Evolutionary conservation across 495 filamentous ascomycete species (phyloP).

Genomic region (Podospora comata): DNA sequence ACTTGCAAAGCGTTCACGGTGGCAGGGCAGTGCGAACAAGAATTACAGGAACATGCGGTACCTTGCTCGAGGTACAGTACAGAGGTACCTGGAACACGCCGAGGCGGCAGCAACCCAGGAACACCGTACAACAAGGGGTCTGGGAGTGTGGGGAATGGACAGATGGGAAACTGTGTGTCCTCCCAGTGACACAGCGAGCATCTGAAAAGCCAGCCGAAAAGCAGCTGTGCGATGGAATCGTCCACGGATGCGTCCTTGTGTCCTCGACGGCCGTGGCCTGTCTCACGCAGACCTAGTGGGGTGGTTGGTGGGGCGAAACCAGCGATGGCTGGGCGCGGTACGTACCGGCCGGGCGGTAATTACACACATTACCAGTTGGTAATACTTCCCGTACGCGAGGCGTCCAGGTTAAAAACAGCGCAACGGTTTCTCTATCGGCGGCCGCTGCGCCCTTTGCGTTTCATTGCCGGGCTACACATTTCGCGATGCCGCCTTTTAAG

Average conservation of each 20-base stretch:
- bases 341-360: not conserved
- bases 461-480: slow-evolving; percentile 5
- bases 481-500: slow-evolving; percentile 4
- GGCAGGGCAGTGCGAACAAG: not conserved
- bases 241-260: not conserved
- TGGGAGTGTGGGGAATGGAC: not conserved
- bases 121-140: not conserved
- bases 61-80: not conserved
- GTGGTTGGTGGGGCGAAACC: not conserved
- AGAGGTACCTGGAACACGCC: not conserved
- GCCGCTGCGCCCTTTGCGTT: slow-evolving; percentile 9
- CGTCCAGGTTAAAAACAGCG: not conserved
- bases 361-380: not conserved
- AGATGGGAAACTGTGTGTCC: not conserved
- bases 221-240: not conserved
- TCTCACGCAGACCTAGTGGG: not conserved
- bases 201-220: not conserved
- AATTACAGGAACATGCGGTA: not conserved
- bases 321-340: not conserved
- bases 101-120: not conserved
- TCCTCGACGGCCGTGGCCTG: not conserved
- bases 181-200: not conserved
- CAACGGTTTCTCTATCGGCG: not conserved
- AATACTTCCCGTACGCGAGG: not conserved
- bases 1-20: not conserved